Evolutionary conservation across 1,139 yeast genomes (phyloP).

Genomic region (Hyphopichia burtonii): DNA sequence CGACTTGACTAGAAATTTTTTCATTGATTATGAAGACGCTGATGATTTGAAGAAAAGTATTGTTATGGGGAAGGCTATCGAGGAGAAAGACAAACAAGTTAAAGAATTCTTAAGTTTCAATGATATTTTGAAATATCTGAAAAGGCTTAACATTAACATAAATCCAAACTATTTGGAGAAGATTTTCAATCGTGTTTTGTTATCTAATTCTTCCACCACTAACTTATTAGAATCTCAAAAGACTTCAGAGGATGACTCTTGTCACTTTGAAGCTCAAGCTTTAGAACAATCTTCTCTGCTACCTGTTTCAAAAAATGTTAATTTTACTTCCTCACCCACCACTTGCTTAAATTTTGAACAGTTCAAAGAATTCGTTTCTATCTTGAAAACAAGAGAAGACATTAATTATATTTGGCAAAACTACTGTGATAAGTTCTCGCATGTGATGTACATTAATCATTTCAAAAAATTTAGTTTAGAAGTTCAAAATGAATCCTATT

Average conservation of each 20-base stretch:
- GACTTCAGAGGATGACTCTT: no score
- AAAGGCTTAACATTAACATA: conserved; percentile 64
- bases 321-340: no score
- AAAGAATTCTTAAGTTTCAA: conserved; percentile 54
- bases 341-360: conserved; percentile 51
- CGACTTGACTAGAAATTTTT: conserved; percentile 31
- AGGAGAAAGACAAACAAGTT: conserved; percentile 17
- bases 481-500: conserved; percentile 50
- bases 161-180: conserved; percentile 27
- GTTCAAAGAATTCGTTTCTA: conserved; percentile 69
- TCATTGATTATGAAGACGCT: conserved; percentile 28
- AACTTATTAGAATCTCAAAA: background rate
- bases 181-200: conserved; percentile 45
- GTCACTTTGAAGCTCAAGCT: no score
- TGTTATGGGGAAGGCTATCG: conserved; percentile 18
- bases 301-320: background rate
- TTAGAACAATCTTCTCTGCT: background rate
- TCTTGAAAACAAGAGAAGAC: conserved; percentile 36
- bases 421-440: conserved; percentile 28
- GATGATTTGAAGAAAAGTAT: conserved; percentile 24
- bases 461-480: conserved; percentile 48
- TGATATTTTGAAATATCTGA: conserved; percentile 66
- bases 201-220: background rate
- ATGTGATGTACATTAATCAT: conserved; percentile 35
- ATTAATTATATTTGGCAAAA: conserved; percentile 26